A percentile compares a stretch with the other conserved stretches of the same genome.
Evolutionary conservation across 177 flowering plant genomes (phyloP).

Genomic region (Vitis hybrid): DNA sequence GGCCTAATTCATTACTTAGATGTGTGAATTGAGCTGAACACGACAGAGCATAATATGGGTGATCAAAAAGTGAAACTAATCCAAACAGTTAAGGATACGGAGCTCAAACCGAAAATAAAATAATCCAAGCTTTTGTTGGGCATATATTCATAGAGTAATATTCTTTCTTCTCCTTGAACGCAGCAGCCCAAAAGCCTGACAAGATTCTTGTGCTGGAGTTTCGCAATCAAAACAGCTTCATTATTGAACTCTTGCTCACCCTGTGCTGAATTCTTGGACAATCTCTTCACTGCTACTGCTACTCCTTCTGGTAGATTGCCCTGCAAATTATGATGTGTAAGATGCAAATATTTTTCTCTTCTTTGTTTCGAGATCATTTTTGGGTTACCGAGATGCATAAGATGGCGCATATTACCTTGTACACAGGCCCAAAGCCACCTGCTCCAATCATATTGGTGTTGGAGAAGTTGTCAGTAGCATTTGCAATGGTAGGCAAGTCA

Average conservation of each 20-base stretch:
- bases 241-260: conserved; percentile 30
- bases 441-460: not conserved
- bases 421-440: conserved; percentile 7
- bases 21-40: not conserved
- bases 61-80: not conserved
- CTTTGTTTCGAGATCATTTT: too few species aligned
- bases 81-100: not conserved
- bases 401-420: not conserved
- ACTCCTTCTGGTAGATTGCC: conserved; percentile 25
- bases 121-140: conserved; percentile 34
- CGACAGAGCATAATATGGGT: not conserved
- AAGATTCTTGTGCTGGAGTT: conserved; percentile 35
- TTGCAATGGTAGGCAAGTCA: not conserved
- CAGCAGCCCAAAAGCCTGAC: conserved; percentile 37
- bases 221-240: conserved; percentile 30
- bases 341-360: too few species aligned
- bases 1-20: too few species aligned
- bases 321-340: conserved; percentile 10
- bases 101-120: conserved; percentile 25
- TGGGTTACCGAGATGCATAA: too few species aligned
- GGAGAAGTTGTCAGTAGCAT: not conserved
- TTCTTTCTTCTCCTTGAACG: conserved; percentile 25
- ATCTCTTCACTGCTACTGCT: conserved; percentile 37
- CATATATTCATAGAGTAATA: conserved; percentile 38
- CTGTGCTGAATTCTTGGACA: conserved; percentile 33